A percentile compares a stretch with the other conserved stretches of the same genome.
phyloP scores from a whole-genome alignment of 164 flowering plant species.

The Brasenia schreberi region DNA sequence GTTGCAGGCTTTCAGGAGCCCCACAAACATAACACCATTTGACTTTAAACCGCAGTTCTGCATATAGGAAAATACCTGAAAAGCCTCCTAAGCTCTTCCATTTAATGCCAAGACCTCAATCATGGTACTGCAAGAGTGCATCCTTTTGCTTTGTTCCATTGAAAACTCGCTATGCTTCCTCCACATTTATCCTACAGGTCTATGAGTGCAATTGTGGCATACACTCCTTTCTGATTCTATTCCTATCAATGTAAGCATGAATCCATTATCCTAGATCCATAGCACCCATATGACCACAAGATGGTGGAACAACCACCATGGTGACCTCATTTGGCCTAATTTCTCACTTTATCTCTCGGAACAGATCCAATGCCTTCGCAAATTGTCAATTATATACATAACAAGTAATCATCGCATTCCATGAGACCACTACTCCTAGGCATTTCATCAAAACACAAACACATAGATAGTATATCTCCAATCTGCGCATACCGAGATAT shows the following conservation, averaged over 20 bases:
- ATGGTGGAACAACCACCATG: constrained; percentile 8
- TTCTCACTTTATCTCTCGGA: constrained; percentile 3
- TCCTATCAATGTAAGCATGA: constrained; percentile 6
- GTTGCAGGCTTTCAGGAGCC: constrained; percentile 7
- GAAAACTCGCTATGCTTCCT: constrained; percentile 5
- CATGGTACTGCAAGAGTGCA: constrained; percentile 10
- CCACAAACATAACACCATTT: constrained; percentile 7
- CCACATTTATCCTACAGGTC: constrained; percentile 67
- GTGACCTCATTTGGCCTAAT: constrained; percentile 8
- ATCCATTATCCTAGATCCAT: constrained; percentile 5
- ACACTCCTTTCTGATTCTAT: constrained; percentile 7
- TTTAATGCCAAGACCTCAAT: constrained; percentile 9
- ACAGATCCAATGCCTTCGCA: constrained; percentile 5
- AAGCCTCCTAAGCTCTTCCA: constrained; percentile 7
- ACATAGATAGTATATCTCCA: constrained; percentile 1
- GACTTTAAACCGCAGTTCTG: constrained; percentile 7
- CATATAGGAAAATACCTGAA: constrained; percentile 6
- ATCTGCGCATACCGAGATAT: constrained; percentile 9
- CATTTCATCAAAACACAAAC: constrained; percentile 8
- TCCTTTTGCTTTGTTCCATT: constrained; percentile 1
- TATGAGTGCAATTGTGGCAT: constrained; percentile 33
- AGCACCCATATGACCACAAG: constrained; percentile 8
- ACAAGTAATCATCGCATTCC: constrained; percentile 10
- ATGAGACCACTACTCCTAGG: constrained; percentile 7
- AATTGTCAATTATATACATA: constrained; percentile 4